Base-by-base conservation (phyloP, 805 yeast genomes). In the Sungouiella blattae region DNA sequence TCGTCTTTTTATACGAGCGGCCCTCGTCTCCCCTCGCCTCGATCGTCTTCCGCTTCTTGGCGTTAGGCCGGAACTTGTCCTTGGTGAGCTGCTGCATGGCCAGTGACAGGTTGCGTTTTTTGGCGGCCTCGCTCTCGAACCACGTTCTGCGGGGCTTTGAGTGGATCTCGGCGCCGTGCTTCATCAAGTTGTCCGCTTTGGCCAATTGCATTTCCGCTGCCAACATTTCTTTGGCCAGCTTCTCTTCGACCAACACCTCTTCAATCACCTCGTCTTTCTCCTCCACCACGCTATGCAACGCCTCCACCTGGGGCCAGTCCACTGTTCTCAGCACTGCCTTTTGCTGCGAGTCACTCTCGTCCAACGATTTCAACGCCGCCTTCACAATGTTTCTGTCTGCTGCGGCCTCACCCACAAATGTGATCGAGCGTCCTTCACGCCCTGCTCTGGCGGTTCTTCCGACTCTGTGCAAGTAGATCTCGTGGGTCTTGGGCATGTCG, bases 381-480 rank as follows among this genome's bases (percentile, higher is more conserved):
- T 86, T 88, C n/a, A 93, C 98, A 49, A 93, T 87, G 31, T 73
- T 67, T 62, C 98, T 79, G 45, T 93, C 98, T 39, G 73, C 76
- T n/a, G 87, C 69, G 0, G 85, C 69, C 57, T 93, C 98, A 12
- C 98, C 97, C 11, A 93, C 98, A 62, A 93, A 80, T 2, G 97
- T 82, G 26, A 93, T 83, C 29, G 97, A 85, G 37, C 77, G 77
- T 74, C 99, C 99, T 35, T 85, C 87, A 64, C 98, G 78, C 14
- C 98, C 98, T 33, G 97, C 99, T 77, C 99, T 87, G 7, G 99
- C 99, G 36, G 98, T 93, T 75, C 98, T 86, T 64, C 98, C 98
- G 41, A 93, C 96, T 71, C 98, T 84, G 66, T 93, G 98, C 52
- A 93, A 70, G 60, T 93, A 93, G 25, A 91, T 76, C 47, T 93